Evolutionary conservation across 805 yeast species (phyloP).

Genomic region (Nakazawaea peltata): DNA sequence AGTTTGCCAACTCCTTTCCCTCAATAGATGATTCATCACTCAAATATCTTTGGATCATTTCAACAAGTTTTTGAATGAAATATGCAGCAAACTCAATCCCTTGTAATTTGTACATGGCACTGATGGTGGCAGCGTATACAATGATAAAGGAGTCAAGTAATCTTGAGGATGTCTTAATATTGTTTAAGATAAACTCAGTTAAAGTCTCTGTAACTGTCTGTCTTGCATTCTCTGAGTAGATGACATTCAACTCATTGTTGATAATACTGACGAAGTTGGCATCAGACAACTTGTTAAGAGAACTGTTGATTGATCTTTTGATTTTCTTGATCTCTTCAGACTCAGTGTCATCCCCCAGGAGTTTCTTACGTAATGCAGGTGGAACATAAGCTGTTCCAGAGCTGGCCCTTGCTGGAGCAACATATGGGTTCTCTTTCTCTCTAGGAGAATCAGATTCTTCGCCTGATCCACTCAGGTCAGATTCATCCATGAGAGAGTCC

Average conservation of each 20-base stretch:
- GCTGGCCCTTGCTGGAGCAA: slow-evolving; percentile 40
- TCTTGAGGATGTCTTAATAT: slow-evolving; percentile 54
- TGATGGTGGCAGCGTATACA: slow-evolving; percentile 69
- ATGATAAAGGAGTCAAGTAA: slow-evolving; percentile 73
- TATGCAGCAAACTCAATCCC: slow-evolving; percentile 90
- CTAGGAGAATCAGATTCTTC: slow-evolving; percentile 16
- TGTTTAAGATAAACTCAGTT: slow-evolving; percentile 53
- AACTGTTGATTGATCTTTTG: slow-evolving; percentile 65
- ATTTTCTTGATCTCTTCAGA: slow-evolving; percentile 42
- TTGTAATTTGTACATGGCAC: slow-evolving; percentile 65
- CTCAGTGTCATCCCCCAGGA: slow-evolving; percentile 24
- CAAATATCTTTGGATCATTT: slow-evolving; percentile 43
- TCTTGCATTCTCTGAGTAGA: slow-evolving; percentile 64
- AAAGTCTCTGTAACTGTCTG: slow-evolving; percentile 71
- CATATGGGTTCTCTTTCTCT: slow-evolving; percentile 65
- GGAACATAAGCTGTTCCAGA: slow-evolving; percentile 63
- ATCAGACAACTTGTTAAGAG: slow-evolving; percentile 83
- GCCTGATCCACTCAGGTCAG: slow-evolving; percentile 2
- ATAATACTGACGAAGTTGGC: slow-evolving; percentile 69
- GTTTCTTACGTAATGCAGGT: slow-evolving; percentile 67
- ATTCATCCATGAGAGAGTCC: too few relatives aligned
- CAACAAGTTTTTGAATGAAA: slow-evolving; percentile 75
- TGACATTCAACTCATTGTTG: slow-evolving; percentile 47
- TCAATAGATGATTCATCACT: slow-evolving; percentile 17
- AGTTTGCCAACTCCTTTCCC: slow-evolving; percentile 36